Evolutionary conservation across 164 flowering plant species (phyloP).

Genomic region (Houttuynia cordata): DNA sequence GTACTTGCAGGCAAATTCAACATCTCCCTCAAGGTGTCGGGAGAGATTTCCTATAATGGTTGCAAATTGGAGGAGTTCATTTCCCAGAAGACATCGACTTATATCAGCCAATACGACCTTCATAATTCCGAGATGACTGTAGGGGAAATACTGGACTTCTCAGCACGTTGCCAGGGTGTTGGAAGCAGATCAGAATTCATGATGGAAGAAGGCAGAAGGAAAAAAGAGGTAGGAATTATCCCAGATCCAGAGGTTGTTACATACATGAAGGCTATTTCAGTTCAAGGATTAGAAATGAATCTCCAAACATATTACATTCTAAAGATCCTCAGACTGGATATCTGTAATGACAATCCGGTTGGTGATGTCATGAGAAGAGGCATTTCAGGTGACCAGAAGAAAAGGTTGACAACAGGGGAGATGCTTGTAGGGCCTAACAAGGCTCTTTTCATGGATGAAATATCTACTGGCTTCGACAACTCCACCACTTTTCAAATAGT

Average conservation of each 20-base stretch:
- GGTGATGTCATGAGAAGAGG: constrained; percentile 74
- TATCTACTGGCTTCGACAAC: constrained; percentile 48
- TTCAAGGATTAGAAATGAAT: constrained; percentile 34
- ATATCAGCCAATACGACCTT: constrained; percentile 46
- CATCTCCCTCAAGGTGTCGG: constrained; percentile 38
- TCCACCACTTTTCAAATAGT: constrained; percentile 48
- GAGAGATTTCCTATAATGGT: constrained; percentile 54
- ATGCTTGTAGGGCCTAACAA: constrained; percentile 46
- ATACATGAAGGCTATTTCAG: constrained; percentile 67
- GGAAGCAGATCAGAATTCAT: constrained; percentile 44
- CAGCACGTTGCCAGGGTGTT: constrained; percentile 52
- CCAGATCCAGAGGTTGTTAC: constrained; percentile 67
- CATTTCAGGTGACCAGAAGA: constrained; percentile 70
- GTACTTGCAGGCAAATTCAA: constrained; percentile 51
- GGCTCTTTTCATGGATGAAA: constrained; percentile 54
- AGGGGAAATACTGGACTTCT: constrained; percentile 63
- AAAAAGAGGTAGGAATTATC: constrained; percentile 47
- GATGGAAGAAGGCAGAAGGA: constrained; percentile 49
- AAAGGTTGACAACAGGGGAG: constrained; percentile 61
- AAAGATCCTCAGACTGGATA: constrained; percentile 71
- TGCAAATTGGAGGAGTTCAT: constrained; percentile 40
- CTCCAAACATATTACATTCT: constrained; percentile 66
- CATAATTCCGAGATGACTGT: constrained; percentile 62
- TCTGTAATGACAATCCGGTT: constrained; percentile 53
- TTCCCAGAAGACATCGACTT: constrained; percentile 54